These are phyloP conservation scores for Paracoccidioides lutzii DNA, from an alignment of 2,329 filamentous ascomycete species.

Conservation along the genomic window DNA sequence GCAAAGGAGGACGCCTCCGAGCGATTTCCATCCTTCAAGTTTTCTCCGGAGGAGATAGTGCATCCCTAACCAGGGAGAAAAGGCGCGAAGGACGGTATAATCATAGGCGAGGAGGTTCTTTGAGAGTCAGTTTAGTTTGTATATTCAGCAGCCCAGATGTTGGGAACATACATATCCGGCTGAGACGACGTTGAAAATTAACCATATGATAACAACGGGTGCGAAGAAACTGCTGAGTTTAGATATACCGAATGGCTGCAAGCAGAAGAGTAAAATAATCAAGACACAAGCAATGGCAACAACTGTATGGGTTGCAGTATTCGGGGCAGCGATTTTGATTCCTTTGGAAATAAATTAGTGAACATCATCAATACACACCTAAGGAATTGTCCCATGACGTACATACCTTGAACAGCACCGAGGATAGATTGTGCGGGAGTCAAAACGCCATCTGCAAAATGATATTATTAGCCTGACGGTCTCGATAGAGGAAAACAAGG, in stretches of 20 bases:
- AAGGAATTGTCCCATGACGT: background rate
- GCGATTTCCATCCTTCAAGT: conserved; percentile 38
- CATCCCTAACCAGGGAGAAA: conserved; percentile 38
- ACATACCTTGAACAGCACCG: conserved; percentile 40
- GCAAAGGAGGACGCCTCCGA: conserved; percentile 54
- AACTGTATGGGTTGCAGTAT: conserved; percentile 7
- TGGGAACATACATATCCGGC: conserved; percentile 36
- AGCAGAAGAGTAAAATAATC: conserved; percentile 39
- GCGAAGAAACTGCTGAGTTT: conserved; percentile 33
- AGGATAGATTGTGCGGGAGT: conserved; percentile 46
- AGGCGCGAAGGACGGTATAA: conserved; percentile 39
- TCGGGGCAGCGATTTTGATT: conserved; percentile 10
- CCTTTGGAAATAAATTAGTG: conserved; percentile 3
- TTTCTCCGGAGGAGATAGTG: conserved; percentile 38
- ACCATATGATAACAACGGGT: conserved; percentile 45
- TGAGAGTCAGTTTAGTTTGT: background rate
- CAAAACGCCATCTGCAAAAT: conserved; percentile 37
- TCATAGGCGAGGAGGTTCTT: conserved; percentile 36
- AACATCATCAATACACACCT: background rate
- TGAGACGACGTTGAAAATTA: conserved; percentile 39
- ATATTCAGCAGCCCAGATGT: background rate
- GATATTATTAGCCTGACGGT: background rate
- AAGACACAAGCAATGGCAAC: conserved; percentile 9
- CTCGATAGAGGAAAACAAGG: no score
- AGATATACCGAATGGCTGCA: conserved; percentile 44